Evolutionary conservation across 139 green algal genomes (phyloP), one percentile per base, ranked within the genome.

Genomic region (Nannochloris sp.): DNA sequence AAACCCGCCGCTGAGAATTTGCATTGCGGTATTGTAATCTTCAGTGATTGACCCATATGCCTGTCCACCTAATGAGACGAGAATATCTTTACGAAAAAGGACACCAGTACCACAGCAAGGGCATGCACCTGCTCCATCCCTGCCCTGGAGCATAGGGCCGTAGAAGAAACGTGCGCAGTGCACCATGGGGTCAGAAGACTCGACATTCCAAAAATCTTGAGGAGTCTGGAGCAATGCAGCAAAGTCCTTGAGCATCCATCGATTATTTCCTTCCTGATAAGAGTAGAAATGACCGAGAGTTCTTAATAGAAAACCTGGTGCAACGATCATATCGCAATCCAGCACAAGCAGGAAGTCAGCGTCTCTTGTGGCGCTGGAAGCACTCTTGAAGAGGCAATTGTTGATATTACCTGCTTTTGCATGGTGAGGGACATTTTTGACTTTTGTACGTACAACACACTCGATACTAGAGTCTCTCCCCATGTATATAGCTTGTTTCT

Each of bases 401-500:
- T 70, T 74, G 59, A 74, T 74, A 57, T 74, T 74, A 15, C 67
- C 67, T 12, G 58, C 59, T 45, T 74, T 74, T 55, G 59, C 67
- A 35, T 74, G 67, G 45, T 70, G 67, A 0, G 58, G 38, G 9
- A 74, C 59, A 29, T 57, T 57, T 39, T 68, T 69, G 2, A 33
- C 24, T 25, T 65, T 74, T 13, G 39, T 13, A 4, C 67, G 45
- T 0, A 24, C 47, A 4, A 64, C 24, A 30, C 61, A 70, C 45
- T 59, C 33, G 33, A 74, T 38, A 27, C 25, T 61, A 4, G 39
- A 47, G 4, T 60, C 44, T 5, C 66, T 44, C 8, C 34, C 48
- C 57, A 47, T n/a, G 7, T 37, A 63, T 24, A 30, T 23, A 29
- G 6, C 14, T 39, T 70, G 58, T n/a, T 30, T 36, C 3, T 14